Percentiles rank a stretch among this genome's conserved stretches.
These are phyloP conservation scores for Erythrophleum fordii DNA, from an alignment of 306 rosid genomes.

Conservation along the genomic window DNA sequence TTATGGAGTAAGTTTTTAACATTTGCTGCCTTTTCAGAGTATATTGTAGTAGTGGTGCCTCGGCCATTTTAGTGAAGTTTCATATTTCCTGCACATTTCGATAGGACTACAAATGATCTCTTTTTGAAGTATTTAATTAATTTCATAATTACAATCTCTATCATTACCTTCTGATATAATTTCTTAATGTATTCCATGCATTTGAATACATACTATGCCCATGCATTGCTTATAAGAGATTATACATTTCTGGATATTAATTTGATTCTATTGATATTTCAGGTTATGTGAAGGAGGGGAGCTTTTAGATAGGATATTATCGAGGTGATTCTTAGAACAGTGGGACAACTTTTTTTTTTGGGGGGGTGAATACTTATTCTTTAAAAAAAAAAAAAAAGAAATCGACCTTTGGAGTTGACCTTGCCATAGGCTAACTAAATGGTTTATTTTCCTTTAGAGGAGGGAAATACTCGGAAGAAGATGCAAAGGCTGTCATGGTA, in stretches of 20 bases:
- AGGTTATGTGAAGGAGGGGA: slow-evolving; percentile 99
- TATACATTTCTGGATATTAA: slow-evolving; percentile 7
- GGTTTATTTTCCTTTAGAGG: slow-evolving; percentile 64
- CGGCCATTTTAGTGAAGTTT: slow-evolving; percentile 15
- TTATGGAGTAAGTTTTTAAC: slow-evolving; percentile 89
- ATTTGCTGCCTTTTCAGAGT: slow-evolving; percentile 29
- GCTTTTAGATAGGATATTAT: slow-evolving; percentile 92
- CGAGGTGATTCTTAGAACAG: slow-evolving; percentile 66
- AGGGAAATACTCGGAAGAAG: slow-evolving; percentile 97
- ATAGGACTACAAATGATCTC: background rate
- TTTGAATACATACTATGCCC: background rate
- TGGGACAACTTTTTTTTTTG: no score
- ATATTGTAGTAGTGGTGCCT: slow-evolving; percentile 13
- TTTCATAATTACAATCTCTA: background rate
- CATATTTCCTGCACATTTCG: background rate
- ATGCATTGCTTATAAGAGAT: slow-evolving; percentile 11
- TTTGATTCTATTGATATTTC: slow-evolving; percentile 45
- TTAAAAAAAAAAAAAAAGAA: no score
- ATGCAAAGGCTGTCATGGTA: slow-evolving; percentile 93
- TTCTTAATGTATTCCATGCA: background rate
- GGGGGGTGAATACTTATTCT: no score
- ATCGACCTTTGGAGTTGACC: slow-evolving; percentile 27
- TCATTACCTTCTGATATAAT: background rate
- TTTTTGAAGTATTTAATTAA: slow-evolving; percentile 1
- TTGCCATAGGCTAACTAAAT: slow-evolving; percentile 37